These are phyloP conservation scores for Gynandropsis gynandra DNA, from an alignment of 345 rosid genomes.

Conservation along the genomic window DNA sequence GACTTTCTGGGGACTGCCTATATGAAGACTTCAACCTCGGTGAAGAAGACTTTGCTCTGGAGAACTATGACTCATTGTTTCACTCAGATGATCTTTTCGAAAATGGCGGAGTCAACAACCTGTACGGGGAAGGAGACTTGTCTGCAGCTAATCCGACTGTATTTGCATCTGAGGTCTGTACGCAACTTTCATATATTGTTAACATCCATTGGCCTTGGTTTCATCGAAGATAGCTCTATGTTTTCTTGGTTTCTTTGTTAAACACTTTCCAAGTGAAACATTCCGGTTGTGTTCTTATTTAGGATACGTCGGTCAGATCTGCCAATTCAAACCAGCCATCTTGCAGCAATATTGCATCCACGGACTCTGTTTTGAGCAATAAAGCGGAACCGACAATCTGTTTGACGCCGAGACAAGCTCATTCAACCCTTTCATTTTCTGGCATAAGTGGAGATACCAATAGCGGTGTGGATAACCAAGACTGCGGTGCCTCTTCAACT, in stretches of 20 bases:
- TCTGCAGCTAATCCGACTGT: constrained; percentile 51
- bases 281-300: constrained; percentile 5
- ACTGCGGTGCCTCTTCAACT: constrained; percentile 57
- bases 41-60: constrained; percentile 57
- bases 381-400: constrained; percentile 62
- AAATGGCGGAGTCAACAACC: constrained; percentile 60
- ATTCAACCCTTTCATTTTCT: constrained; percentile 60
- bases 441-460: constrained; percentile 52
- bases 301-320: constrained; percentile 50
- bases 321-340: constrained; percentile 44
- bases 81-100: constrained; percentile 62
- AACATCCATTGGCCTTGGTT: too few relatives aligned
- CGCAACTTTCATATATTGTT: too few relatives aligned
- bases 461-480: constrained; percentile 57
- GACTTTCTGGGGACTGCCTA: constrained; percentile 40
- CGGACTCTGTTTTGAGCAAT: constrained; percentile 58
- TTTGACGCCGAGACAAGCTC: constrained; percentile 38
- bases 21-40: constrained; percentile 60
- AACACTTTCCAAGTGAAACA: too few relatives aligned
- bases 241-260: too few relatives aligned
- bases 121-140: constrained; percentile 46
- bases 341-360: constrained; percentile 63
- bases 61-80: constrained; percentile 72
- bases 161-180: constrained; percentile 53
- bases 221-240: too few relatives aligned